A percentile compares a stretch with the other conserved stretches of the same genome.
These are phyloP conservation scores for Malbranchea zuffiana DNA, from an alignment of 2,329 filamentous ascomycete species.

Conservation along the genomic window DNA sequence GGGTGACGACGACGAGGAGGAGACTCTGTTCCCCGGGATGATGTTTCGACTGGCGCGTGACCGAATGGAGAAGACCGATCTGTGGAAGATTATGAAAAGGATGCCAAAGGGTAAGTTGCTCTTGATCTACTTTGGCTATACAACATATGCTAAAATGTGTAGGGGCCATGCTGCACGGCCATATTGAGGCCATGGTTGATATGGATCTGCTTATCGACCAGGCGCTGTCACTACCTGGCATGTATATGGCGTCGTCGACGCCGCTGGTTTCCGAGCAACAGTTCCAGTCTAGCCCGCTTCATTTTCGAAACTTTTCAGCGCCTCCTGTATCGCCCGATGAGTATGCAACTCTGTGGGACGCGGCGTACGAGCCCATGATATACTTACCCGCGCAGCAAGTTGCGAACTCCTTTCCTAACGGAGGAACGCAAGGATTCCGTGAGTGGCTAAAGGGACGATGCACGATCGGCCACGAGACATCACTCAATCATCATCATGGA, in stretches of 20 bases:
- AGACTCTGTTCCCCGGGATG: constrained; percentile 72
- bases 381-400: constrained; percentile 50
- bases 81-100: constrained; percentile 75
- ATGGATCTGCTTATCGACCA: constrained; percentile 66
- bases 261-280: constrained; percentile 46
- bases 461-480: constrained; percentile 62
- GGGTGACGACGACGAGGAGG: constrained; percentile 45
- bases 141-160: background rate
- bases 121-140: background rate
- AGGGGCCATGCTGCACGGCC: constrained; percentile 63
- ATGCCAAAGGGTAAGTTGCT: constrained; percentile 68
- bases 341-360: constrained; percentile 47
- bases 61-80: constrained; percentile 68
- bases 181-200: constrained; percentile 85
- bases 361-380: constrained; percentile 48
- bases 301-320: constrained; percentile 50
- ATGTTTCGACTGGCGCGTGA: constrained; percentile 81
- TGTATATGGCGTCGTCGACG: constrained; percentile 56
- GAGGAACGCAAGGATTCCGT: constrained; percentile 59
- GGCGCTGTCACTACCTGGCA: constrained; percentile 58
- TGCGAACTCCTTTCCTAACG: constrained; percentile 62
- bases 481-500: constrained; percentile 68
- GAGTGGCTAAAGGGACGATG: constrained; percentile 65
- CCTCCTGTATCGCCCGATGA: constrained; percentile 35
- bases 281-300: constrained; percentile 45